These are phyloP conservation scores for Marasmius fiardii DNA, from an alignment of 1,284 basidiomycete genomes.

Conservation along the genomic window DNA sequence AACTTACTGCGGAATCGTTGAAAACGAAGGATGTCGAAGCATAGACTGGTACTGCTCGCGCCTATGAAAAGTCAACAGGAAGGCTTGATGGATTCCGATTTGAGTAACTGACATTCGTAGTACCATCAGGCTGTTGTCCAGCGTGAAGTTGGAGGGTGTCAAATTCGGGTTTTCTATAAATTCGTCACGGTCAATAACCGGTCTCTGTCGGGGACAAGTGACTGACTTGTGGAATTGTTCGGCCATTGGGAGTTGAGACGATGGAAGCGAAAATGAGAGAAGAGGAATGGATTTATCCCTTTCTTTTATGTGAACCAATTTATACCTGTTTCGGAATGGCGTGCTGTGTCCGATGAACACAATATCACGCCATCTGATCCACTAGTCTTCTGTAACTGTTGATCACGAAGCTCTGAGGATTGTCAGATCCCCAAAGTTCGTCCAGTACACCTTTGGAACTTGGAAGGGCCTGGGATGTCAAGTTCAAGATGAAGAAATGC, in stretches of 20 bases:
- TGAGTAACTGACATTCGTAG: constrained; percentile 46
- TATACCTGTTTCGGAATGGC: no score
- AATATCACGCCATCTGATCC: no score
- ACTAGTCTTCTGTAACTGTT: no score
- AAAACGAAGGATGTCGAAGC: constrained; percentile 78
- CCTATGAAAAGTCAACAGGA: constrained; percentile 18
- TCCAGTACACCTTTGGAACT: no score
- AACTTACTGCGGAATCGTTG: constrained; percentile 64
- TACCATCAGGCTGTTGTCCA: constrained; percentile 69
- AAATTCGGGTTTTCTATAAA: constrained; percentile 61
- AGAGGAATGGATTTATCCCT: constrained; percentile 1
- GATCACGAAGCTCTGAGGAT: no score
- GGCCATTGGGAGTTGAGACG: constrained; percentile 10
- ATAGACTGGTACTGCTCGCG: constrained; percentile 84
- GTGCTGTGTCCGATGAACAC: no score
- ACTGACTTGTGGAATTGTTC: constrained; percentile 10
- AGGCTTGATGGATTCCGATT: neutral
- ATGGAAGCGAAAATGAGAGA: neutral
- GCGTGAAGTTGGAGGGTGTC: constrained; percentile 85
- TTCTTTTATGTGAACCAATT: neutral
- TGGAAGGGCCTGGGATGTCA: no score
- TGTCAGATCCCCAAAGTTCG: no score
- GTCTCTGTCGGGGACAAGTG: neutral
- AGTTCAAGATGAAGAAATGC: no score
- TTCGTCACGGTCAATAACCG: neutral